phyloP scores from a whole-genome alignment of 164 flowering plant genomes.

The Cinnamomum micranthum region DNA sequence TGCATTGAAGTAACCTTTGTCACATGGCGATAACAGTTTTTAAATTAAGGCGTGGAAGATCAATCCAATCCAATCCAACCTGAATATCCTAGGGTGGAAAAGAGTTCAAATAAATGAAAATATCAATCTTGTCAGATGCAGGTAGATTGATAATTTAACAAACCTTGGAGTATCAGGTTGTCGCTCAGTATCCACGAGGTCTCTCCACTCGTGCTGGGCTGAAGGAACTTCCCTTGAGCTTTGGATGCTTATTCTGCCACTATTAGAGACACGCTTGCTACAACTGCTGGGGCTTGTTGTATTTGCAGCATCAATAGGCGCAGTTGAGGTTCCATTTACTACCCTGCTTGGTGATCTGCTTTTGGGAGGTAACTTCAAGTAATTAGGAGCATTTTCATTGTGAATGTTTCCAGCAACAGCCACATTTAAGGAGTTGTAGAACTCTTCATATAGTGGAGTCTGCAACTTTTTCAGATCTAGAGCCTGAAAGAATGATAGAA shows the following conservation, averaged over 20 bases:
- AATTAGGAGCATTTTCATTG: slow-evolving; percentile 27
- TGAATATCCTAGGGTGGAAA: too few relatives aligned
- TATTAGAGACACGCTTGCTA: slow-evolving; percentile 31
- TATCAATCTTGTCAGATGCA: too few relatives aligned
- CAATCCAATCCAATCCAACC: too few relatives aligned
- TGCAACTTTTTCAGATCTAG: slow-evolving; percentile 65
- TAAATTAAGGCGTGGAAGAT: too few relatives aligned
- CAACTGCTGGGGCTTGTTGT: slow-evolving; percentile 37
- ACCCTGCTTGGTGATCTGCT: slow-evolving; percentile 46
- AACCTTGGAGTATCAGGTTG: slow-evolving; percentile 47
- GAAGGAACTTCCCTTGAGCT: slow-evolving; percentile 32
- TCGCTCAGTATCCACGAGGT: slow-evolving; percentile 23
- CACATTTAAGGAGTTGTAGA: slow-evolving; percentile 41
- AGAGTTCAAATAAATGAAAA: too few relatives aligned
- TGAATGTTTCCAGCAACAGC: slow-evolving; percentile 23
- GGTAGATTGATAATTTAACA: neutral
- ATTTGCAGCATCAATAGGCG: slow-evolving; percentile 28
- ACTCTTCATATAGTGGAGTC: slow-evolving; percentile 59
- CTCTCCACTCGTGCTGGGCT: slow-evolving; percentile 25
- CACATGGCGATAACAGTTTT: too few relatives aligned
- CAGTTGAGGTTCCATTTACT: slow-evolving; percentile 32
- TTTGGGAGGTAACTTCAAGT: slow-evolving; percentile 49
- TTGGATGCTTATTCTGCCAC: slow-evolving; percentile 22
- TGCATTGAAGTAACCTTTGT: too few relatives aligned
- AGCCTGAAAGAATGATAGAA: slow-evolving; percentile 31